A percentile compares a stretch with the other conserved stretches of the same genome.
These are phyloP conservation scores for Laburnicola sp. DNA, from an alignment of 2,329 filamentous ascomycete genomes.

Conservation along the genomic window DNA sequence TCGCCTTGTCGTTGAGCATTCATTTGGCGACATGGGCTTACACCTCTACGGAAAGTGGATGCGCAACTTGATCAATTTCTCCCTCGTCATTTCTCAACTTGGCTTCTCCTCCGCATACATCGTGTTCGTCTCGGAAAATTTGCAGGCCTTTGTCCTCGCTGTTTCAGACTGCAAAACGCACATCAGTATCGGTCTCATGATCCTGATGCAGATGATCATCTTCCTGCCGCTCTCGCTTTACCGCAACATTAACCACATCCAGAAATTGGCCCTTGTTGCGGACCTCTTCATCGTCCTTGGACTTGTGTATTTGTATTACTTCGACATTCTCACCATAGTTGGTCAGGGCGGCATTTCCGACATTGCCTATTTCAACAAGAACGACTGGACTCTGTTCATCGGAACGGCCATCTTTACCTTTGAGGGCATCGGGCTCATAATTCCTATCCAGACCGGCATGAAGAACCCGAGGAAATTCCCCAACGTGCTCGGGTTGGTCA, in stretches of 20 bases:
- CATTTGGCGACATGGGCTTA: slow-evolving; percentile 95
- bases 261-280: slow-evolving; percentile 89
- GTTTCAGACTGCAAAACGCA: slow-evolving; percentile 84
- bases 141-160: slow-evolving; percentile 91
- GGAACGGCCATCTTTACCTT: slow-evolving; percentile 99
- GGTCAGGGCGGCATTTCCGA: slow-evolving; percentile 74
- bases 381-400: slow-evolving; percentile 96
- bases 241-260: slow-evolving; percentile 95
- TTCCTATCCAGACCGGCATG: slow-evolving; percentile 98
- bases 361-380: slow-evolving; percentile 85
- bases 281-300: slow-evolving; percentile 94
- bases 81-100: slow-evolving; percentile 93
- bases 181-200: slow-evolving; percentile 86
- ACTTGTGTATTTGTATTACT: slow-evolving; percentile 92
- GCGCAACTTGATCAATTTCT: slow-evolving; percentile 81
- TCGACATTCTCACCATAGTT: slow-evolving; percentile 82
- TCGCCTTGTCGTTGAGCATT: slow-evolving; percentile 82
- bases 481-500: slow-evolving; percentile 81
- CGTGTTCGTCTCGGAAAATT: slow-evolving; percentile 93
- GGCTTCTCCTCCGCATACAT: slow-evolving; percentile 95
- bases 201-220: slow-evolving; percentile 91
- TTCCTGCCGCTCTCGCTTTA: slow-evolving; percentile 94
- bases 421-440: slow-evolving; percentile 95
- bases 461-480: slow-evolving; percentile 88
- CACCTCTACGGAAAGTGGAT: slow-evolving; percentile 89